Percentiles rank a stretch among this genome's conserved stretches.
Evolutionary conservation across 1,284 basidiomycete genomes (phyloP).

Genomic region (Albatrellus sp.): DNA sequence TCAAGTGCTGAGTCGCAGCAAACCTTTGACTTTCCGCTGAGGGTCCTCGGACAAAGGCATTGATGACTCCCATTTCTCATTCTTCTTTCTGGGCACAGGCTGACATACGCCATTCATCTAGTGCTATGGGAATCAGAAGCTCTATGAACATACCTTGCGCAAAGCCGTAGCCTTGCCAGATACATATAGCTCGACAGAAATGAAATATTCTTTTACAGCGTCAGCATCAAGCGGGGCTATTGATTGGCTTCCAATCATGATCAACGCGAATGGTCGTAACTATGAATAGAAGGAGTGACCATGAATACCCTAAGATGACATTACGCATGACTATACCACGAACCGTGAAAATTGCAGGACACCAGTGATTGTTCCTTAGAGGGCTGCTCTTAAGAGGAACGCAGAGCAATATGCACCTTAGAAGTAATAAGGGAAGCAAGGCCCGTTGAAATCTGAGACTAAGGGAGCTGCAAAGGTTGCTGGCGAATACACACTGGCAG

Average conservation of each 20-base stretch:
- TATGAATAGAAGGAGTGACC: no score
- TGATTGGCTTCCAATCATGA: conserved; percentile 6
- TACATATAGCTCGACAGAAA: conserved; percentile 52
- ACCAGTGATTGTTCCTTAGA: no score
- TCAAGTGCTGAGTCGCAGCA: no score
- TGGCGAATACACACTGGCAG: no score
- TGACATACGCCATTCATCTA: conserved; percentile 1
- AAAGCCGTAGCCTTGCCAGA: conserved; percentile 39
- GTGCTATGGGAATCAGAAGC: background rate
- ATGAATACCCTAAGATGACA: no score
- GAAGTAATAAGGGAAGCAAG: no score
- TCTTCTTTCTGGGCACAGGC: conserved; percentile 32
- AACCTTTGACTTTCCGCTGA: conserved; percentile 50
- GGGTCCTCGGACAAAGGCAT: conserved; percentile 25
- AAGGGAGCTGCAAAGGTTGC: no score
- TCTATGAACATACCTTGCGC: conserved; percentile 37
- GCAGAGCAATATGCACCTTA: no score
- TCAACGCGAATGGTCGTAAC: conserved; percentile 7
- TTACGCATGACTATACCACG: no score
- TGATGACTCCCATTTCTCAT: conserved; percentile 41
- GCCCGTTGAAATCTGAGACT: no score
- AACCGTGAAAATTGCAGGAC: no score
- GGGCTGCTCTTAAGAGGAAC: no score
- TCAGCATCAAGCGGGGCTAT: conserved; percentile 1
- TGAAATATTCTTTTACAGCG: conserved; percentile 26